Conservation (phyloP, 345 rosid species). For the Salix arbutifolia region DNA sequence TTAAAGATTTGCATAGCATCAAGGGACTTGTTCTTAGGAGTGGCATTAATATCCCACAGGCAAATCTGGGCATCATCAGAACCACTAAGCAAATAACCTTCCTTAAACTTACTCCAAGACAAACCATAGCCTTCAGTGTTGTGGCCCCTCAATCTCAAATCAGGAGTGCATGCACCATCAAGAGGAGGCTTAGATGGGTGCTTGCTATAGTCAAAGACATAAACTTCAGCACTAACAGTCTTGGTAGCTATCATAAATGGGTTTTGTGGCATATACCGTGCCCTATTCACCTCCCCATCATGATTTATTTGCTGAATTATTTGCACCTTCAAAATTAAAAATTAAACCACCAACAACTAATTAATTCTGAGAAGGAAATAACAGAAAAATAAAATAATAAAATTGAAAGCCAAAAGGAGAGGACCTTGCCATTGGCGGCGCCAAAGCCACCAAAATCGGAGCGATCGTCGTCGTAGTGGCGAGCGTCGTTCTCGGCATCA, state of each 20-base stretch:
- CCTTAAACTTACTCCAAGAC: constrained; percentile 94
- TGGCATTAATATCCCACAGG: constrained; percentile 82
- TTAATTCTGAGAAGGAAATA: neutral
- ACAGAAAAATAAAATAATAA: neutral
- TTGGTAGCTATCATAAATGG: constrained; percentile 89
- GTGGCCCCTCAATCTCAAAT: constrained; percentile 86
- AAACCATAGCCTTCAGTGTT: constrained; percentile 95
- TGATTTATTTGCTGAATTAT: constrained; percentile 96
- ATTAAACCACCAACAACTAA: neutral
- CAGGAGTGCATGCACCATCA: constrained; percentile 86
- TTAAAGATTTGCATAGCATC: constrained; percentile 85
- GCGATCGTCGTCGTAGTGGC: constrained; percentile 89
- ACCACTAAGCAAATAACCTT: constrained; percentile 90
- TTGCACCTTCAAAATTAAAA: constrained; percentile 51
- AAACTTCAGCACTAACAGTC: constrained; percentile 94
- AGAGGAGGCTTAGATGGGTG: constrained; percentile 90
- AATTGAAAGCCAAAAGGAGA: neutral
- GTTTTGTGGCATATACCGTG: constrained; percentile 96
- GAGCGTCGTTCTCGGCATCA: constrained; percentile 84
- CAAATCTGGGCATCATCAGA: constrained; percentile 99
- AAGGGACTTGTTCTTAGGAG: constrained; percentile 72
- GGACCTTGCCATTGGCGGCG: constrained; percentile 82
- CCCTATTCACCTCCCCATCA: constrained; percentile 96
- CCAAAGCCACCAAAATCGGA: constrained; percentile 81
- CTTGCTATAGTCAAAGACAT: constrained; percentile 89